Evolutionary conservation across 2,329 filamentous ascomycete species (phyloP), one percentile per base, ranked within the genome.

Genomic region (Aspergillus sp.): DNA sequence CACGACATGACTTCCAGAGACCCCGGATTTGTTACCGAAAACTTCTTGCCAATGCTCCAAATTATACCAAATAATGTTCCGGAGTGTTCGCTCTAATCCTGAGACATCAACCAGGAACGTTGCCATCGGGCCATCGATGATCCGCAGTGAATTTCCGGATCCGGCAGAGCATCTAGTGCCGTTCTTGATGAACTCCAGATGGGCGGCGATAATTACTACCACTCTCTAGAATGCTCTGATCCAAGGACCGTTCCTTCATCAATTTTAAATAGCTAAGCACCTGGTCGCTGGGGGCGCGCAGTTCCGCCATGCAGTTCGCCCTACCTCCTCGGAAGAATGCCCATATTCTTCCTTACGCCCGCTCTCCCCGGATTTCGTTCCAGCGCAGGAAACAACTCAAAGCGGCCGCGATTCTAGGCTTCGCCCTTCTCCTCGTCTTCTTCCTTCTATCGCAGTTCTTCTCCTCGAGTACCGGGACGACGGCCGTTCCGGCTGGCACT

Each of bases 321-420:
- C 88, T 96, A 69, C 92, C 92, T 57, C 86, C 91, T 70, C 89
- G 92, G 76, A 96, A 94, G 79, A 87, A 85, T 71, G 94, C 90
- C 65, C 87, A 89, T 72, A 86, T 90, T 66, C 86, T 87, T 65
- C 87, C 89, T 31, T 94, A 91, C 77, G 82, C 65, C 79, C 86
- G 70, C 78, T 70, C 76, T 24, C 72, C 76, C 52, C 68, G 68
- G 58, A 62, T 77, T 26, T 72, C 75, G 31, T 65, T 69, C 47
- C 70, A 78, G 63, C 85, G 90, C 63, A 84, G 86, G 66, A 86
- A 83, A 70, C 86, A 89, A 65, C 71, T 89, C 56, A 87, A 87
- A 73, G 77, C 84, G 3, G 71, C 87, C 57, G 82, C 83, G 0
- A 67, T 91, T 2, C 68, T 84, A 6, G 78, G 81, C 2, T 68